Evolutionary conservation across 108 stramenopile species (phyloP), one percentile per base, ranked within the genome.

Genomic region (Fragilariopsis cylindrus): DNA sequence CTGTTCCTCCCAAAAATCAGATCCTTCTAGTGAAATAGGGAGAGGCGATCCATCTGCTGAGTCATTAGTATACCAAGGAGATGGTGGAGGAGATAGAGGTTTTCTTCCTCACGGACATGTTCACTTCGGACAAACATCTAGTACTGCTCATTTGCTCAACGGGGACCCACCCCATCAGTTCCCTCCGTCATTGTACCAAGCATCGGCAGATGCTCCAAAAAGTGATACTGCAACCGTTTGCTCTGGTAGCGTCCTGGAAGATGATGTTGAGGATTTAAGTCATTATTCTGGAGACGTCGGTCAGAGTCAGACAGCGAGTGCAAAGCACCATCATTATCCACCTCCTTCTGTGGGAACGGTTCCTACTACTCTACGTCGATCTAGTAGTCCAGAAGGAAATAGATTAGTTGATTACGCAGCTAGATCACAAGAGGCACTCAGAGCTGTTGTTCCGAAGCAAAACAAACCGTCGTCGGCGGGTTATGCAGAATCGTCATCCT

Each of bases 141-240:
- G 15, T 39, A 69, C 76, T 2, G 57, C 55, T 50, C 76, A 76
- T 40, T 41, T 76, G 49, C 19, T 76, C 11, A 76, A 48, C 50
- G 76, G 76, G 5, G 76, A 69, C 40, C 49, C 68, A 21, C 39
- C 55, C 4, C 72, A 53, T 58, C 68, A 69, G 18, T 83, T 83
- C 60, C 82, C 74, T 48, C 64, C 84, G 2, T 60, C 71, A 3
- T 52, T 73, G 55, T 82, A 77, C 18, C 80, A 85, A 52, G 50
- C 77, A 7, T 57, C 82, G 15, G 57, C 76, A 13, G 87, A 88
- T 53, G 76, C 87, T 8, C 75, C 73, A 41, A 85, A 85, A 63
- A 85, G 84, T 55, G 87, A 88, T 69, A 71, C 72, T 66, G 87
- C 87, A 11, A 88, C 87, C 1, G 82, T 88, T 2, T 85, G 84